Evolutionary conservation across 2,329 filamentous ascomycete species (phyloP).

Genomic region (Microsporum canis): DNA sequence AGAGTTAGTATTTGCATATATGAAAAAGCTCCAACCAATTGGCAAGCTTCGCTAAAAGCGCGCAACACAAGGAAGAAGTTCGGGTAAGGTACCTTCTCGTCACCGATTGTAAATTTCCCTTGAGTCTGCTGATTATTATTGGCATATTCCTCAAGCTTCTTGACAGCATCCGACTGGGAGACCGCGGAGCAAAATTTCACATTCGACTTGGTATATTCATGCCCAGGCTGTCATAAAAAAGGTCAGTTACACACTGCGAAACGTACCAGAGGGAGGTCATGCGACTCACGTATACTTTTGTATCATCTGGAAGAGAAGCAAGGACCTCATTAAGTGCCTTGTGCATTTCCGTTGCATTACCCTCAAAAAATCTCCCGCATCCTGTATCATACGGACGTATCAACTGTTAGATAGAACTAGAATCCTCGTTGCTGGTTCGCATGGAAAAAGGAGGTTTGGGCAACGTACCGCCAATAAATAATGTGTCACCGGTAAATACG

Average conservation of each 20-base stretch:
- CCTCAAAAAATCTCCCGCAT: conserved; percentile 94
- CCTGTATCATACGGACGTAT: conserved; percentile 40
- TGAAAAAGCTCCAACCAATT: neutral
- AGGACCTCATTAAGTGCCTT: conserved; percentile 80
- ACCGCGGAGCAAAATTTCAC: conserved; percentile 77
- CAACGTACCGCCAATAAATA: conserved; percentile 73
- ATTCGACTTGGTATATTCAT: conserved; percentile 97
- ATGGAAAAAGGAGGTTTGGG: neutral
- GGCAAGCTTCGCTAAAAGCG: neutral
- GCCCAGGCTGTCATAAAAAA: conserved; percentile 55
- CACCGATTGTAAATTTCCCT: conserved; percentile 89
- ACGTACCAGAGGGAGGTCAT: neutral
- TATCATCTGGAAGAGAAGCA: conserved; percentile 72
- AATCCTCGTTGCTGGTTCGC: neutral
- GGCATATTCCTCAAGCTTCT: conserved; percentile 65
- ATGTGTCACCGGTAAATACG: conserved; percentile 91
- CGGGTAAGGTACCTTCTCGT: conserved; percentile 65
- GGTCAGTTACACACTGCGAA: neutral
- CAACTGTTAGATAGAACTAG: neutral
- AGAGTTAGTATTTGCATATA: neutral
- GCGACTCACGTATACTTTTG: conserved; percentile 67
- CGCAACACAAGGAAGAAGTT: neutral
- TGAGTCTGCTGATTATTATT: conserved; percentile 76
- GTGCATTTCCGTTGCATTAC: conserved; percentile 81
- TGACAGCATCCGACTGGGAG: conserved; percentile 60